Evolutionary conservation across 2,329 filamentous ascomycete genomes (phyloP), one percentile per base, ranked within the genome.

Genomic region (Sarocladium oryzae): DNA sequence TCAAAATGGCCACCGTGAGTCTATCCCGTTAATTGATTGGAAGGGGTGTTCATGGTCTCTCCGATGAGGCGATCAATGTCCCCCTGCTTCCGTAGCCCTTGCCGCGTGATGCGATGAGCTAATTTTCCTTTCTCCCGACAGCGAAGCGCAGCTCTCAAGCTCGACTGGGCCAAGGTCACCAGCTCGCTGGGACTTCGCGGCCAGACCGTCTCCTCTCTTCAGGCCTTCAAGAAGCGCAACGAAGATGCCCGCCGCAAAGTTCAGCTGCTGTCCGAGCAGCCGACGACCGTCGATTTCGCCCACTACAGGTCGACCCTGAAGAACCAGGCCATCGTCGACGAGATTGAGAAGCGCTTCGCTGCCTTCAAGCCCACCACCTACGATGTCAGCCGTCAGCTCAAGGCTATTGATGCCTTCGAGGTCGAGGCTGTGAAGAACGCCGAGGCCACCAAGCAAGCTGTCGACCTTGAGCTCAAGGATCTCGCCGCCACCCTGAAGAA

Each of bases 221-320:
- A 92, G 71, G 82, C 89, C 60, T 99, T 99, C 86, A 99, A 99
- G 84, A 93, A 96, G 85, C 91, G 93, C 77, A 96, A 97, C 81
- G 93, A 99, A 70, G 91, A 96, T 71, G 92, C 89, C 69, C 91
- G 92, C 75, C 92, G 93, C 78, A 92, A 92, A 77, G 81, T 99
- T 56, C 84, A 87, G 72, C 65, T 82, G 56, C 89, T 99, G 54
- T 84, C 82, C 57, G 89, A 96, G 74, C 85, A 87, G 69, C 77
- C 92, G 58, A 89, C 89, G 66, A 82, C 82, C 54, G 83, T 99
- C 75, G 90, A 99, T 81, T 97, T 99, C 76, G 73, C 82, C 61
- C 82, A 92, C 74, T 99, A 97, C 88, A 90, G 91, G 74, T 78
- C 79, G 68, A 68, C 88, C 63, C 85, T 99, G 64, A 97, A 96